These are phyloP conservation scores for Penicillium sumatraense DNA, from an alignment of 2,329 filamentous ascomycete genomes.

Conservation along the genomic window DNA sequence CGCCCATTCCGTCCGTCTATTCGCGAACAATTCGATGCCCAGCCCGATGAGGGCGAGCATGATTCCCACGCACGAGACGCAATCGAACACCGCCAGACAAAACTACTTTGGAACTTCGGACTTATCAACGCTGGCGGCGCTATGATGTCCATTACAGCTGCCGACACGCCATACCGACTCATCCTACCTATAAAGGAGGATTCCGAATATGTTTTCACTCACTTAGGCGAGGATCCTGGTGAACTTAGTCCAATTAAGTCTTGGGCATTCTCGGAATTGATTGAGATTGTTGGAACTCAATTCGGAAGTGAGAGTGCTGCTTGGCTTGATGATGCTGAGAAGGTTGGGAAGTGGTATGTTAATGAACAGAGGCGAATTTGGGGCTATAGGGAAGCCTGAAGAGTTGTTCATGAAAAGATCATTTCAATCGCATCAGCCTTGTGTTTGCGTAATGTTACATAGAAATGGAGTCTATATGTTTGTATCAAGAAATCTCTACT, in stretches of 20 bases:
- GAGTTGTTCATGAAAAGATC: too few species aligned
- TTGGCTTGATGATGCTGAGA: constrained; percentile 43
- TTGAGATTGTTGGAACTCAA: constrained; percentile 26
- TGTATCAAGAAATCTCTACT: too few species aligned
- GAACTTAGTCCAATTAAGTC: constrained; percentile 36
- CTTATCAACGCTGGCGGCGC: constrained; percentile 40
- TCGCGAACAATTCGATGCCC: constrained; percentile 1
- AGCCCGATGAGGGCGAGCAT: background rate
- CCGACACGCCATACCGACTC: constrained; percentile 78
- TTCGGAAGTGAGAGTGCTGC: constrained; percentile 36
- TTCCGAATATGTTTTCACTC: constrained; percentile 49
- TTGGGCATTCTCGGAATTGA: constrained; percentile 34
- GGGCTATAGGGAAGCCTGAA: constrained; percentile 29
- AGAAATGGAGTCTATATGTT: too few species aligned
- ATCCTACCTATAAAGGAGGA: constrained; percentile 77
- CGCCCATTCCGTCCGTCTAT: constrained; percentile 40
- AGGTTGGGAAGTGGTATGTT: constrained; percentile 44
- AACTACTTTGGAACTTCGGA: constrained; percentile 40
- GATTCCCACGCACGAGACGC: background rate
- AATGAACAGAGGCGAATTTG: constrained; percentile 35
- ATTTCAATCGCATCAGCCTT: too few species aligned
- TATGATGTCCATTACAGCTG: constrained; percentile 65
- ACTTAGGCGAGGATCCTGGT: constrained; percentile 38
- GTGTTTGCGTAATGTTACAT: too few species aligned
- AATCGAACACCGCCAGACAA: constrained; percentile 8